These are phyloP conservation scores for Stachybotrys chartarum DNA, from an alignment of 2,329 filamentous ascomycete species.

Conservation along the genomic window DNA sequence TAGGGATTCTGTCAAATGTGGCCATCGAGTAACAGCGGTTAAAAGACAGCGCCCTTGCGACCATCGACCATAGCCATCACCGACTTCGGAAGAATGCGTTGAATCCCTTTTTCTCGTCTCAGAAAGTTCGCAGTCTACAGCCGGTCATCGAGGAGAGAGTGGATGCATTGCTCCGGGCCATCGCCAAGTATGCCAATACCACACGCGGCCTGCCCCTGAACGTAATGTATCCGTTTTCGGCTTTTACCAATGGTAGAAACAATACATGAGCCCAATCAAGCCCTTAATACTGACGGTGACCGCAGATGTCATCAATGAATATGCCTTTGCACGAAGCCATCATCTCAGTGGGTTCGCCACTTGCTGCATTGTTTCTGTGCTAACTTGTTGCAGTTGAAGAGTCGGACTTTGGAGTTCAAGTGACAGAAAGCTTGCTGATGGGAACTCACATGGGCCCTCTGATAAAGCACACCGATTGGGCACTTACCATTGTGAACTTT, in stretches of 20 bases:
- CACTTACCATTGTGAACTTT: constrained; percentile 24
- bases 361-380: neutral
- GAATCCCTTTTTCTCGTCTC: constrained; percentile 28
- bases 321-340: constrained; percentile 27
- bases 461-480: constrained; percentile 28
- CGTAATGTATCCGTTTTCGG: constrained; percentile 28
- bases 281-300: neutral
- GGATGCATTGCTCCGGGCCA: constrained; percentile 21
- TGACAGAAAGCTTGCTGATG: constrained; percentile 26
- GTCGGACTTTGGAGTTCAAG: constrained; percentile 24
- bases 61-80: constrained; percentile 25
- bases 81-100: constrained; percentile 24
- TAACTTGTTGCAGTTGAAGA: constrained; percentile 18
- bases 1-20: neutral
- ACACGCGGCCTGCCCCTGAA: constrained; percentile 20
- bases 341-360: constrained; percentile 16
- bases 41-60: constrained; percentile 25
- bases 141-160: constrained; percentile 28
- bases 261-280: neutral
- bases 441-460: constrained; percentile 29
- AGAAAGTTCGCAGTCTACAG: constrained; percentile 29
- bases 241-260: constrained; percentile 27
- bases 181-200: constrained; percentile 18
- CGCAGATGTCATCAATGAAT: constrained; percentile 32
- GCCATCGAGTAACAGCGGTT: neutral